Conservation (phyloP, 768 basidiomycete genomes). For the Boletales sp. region DNA sequence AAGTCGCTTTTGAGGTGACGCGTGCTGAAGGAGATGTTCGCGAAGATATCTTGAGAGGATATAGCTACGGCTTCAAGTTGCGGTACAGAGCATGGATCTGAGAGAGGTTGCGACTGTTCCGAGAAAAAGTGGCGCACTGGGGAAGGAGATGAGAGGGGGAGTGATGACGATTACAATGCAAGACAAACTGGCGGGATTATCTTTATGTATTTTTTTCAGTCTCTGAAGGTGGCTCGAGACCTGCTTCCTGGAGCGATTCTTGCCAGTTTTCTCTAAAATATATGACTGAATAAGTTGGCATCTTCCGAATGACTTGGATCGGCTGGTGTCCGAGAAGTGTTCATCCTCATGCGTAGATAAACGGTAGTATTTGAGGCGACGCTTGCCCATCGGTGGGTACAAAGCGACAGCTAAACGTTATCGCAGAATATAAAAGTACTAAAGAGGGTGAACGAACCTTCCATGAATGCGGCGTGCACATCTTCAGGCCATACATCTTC, state of each 20-base stretch:
- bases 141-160: not conserved
- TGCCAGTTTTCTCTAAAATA: slow-evolving; percentile 36
- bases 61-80: not conserved
- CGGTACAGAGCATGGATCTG: slow-evolving; percentile 7
- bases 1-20: slow-evolving; percentile 13
- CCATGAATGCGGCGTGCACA: slow-evolving; percentile 35
- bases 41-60: slow-evolving; percentile 9
- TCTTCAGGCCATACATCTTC: slow-evolving; percentile 34
- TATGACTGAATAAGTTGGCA: slow-evolving; percentile 40
- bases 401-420: slow-evolving; percentile 23
- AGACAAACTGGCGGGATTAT: slow-evolving; percentile 32
- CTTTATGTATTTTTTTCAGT: slow-evolving; percentile 32
- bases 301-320: slow-evolving; percentile 33
- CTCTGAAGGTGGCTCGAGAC: slow-evolving; percentile 39
- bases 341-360: slow-evolving; percentile 17
- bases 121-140: slow-evolving; percentile 27
- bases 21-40: slow-evolving; percentile 5
- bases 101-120: slow-evolving; percentile 15
- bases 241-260: slow-evolving; percentile 36
- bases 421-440: slow-evolving; percentile 5
- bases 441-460: slow-evolving; percentile 22
- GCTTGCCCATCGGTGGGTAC: slow-evolving; percentile 36
- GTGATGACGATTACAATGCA: not conserved
- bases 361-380: slow-evolving; percentile 31
- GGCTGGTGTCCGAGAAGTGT: slow-evolving; percentile 5